A percentile compares a stretch with the other conserved stretches of the same genome.
phyloP scores from a whole-genome alignment of 2,329 filamentous ascomycete genomes.

The Atkinsonella hypoxylon region DNA sequence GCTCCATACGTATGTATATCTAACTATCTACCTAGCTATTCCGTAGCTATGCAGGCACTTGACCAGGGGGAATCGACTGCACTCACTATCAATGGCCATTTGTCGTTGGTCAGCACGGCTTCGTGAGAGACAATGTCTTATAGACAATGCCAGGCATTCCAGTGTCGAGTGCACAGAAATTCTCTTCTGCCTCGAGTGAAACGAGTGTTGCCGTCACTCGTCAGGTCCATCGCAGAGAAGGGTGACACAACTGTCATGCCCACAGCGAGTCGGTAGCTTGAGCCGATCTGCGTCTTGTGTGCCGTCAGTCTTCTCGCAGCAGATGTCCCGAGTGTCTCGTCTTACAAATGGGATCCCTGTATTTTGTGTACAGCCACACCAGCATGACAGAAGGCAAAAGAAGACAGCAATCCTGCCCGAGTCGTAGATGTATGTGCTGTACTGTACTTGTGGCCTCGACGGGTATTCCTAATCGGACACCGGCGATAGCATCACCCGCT shows the following conservation, averaged over 20 bases:
- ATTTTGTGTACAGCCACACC: background rate
- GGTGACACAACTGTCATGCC: background rate
- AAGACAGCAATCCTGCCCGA: too few species aligned
- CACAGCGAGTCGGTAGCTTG: slow-evolving; percentile 3
- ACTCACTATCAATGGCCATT: too few species aligned
- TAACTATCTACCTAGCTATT: too few species aligned
- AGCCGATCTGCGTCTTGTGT: slow-evolving; percentile 4
- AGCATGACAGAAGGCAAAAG: too few species aligned
- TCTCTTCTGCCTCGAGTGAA: background rate
- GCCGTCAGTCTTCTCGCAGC: slow-evolving; percentile 1
- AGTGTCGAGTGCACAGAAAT: background rate
- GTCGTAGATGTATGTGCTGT: background rate
- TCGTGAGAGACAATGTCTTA: too few species aligned
- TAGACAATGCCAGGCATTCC: background rate
- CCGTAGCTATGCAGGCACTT: too few species aligned
- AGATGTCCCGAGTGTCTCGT: background rate
- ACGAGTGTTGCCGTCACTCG: background rate
- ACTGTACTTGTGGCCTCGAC: background rate
- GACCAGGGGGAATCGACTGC: too few species aligned
- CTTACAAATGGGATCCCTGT: background rate
- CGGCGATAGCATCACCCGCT: background rate
- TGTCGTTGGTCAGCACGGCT: too few species aligned
- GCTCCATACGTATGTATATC: too few species aligned
- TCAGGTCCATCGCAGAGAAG: background rate
- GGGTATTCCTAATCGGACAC: background rate